Percentiles rank a stretch among this genome's conserved stretches.
Conservation (phyloP, 169 alveolate species). For the Theileria luwenshuni region DNA sequence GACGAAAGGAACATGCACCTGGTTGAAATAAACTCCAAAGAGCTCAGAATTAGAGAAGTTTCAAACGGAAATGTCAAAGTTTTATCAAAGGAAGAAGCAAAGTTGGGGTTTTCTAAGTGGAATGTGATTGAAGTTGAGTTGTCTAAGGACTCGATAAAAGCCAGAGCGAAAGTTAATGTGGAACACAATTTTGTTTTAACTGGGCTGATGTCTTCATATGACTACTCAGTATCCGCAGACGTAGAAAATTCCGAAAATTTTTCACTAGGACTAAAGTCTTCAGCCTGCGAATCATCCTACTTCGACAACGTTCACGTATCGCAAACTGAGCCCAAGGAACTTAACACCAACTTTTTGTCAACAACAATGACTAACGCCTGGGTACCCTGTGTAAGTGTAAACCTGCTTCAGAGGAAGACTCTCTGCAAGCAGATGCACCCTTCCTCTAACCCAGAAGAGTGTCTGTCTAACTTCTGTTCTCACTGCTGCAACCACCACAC, state of each 20-base stretch:
- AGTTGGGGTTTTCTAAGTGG: conserved; percentile 51
- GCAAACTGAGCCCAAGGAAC: conserved; percentile 7
- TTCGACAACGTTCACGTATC: conserved; percentile 53
- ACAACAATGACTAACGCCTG: conserved; percentile 63
- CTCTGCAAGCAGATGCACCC: neutral
- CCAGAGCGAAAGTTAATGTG: conserved; percentile 66
- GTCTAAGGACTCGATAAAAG: conserved; percentile 31
- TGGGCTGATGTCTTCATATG: conserved; percentile 31
- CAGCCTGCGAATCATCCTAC: conserved; percentile 60
- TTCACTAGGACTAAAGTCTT: conserved; percentile 48
- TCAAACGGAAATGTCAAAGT: conserved; percentile 52
- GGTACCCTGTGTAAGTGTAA: conserved; percentile 62
- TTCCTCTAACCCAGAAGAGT: too few relatives aligned
- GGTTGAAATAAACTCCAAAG: conserved; percentile 59
- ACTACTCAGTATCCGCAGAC: conserved; percentile 36
- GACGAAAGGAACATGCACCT: conserved; percentile 63
- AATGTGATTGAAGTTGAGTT: conserved; percentile 68
- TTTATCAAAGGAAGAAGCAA: conserved; percentile 49
- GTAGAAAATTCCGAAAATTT: conserved; percentile 5
- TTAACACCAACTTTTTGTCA: conserved; percentile 30
- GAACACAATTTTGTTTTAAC: conserved; percentile 48
- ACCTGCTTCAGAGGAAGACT: conserved; percentile 6
- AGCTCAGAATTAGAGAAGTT: conserved; percentile 59
- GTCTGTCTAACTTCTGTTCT: conserved; percentile 70
- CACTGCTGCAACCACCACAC: conserved; percentile 78